Evolutionary conservation across 1,284 basidiomycete species (phyloP).

Genomic region (Malassezia psittaci): DNA sequence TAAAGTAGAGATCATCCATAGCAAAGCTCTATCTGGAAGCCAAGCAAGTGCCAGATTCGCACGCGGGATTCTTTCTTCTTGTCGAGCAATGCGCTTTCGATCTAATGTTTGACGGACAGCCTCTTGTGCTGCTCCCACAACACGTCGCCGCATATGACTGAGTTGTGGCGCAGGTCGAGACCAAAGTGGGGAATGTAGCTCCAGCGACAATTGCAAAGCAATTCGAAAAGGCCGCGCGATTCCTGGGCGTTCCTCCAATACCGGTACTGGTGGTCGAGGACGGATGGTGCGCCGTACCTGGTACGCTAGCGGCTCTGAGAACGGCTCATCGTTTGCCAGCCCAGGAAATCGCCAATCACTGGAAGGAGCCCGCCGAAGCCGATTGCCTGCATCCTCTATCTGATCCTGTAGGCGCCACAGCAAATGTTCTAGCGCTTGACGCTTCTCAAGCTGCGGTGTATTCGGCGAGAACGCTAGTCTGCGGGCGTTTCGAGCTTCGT

Average conservation of each 20-base stretch:
- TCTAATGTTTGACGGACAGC: background rate
- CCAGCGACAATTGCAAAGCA: background rate
- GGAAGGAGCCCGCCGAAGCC: background rate
- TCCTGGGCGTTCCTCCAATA: background rate
- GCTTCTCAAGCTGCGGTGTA: background rate
- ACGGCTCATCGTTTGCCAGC: background rate
- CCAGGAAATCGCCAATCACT: background rate
- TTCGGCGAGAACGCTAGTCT: background rate
- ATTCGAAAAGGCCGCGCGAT: background rate
- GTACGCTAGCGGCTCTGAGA: background rate
- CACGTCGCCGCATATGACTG: background rate
- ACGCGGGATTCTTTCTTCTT: background rate
- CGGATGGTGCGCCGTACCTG: background rate
- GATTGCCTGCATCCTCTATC: constrained; percentile 5
- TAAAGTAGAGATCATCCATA: background rate
- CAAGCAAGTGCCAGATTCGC: background rate
- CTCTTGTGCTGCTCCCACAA: background rate
- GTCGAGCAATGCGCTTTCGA: background rate
- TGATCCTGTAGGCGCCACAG: constrained; percentile 6
- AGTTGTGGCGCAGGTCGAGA: background rate
- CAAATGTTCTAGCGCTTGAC: constrained; percentile 6
- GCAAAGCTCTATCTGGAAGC: background rate
- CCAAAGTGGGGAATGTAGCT: constrained; percentile 1
- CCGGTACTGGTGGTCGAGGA: background rate
- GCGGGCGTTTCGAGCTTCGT: constrained; percentile 6